Conservation (phyloP, 148 eudicot species). For the Fagopyrum tataricum region DNA sequence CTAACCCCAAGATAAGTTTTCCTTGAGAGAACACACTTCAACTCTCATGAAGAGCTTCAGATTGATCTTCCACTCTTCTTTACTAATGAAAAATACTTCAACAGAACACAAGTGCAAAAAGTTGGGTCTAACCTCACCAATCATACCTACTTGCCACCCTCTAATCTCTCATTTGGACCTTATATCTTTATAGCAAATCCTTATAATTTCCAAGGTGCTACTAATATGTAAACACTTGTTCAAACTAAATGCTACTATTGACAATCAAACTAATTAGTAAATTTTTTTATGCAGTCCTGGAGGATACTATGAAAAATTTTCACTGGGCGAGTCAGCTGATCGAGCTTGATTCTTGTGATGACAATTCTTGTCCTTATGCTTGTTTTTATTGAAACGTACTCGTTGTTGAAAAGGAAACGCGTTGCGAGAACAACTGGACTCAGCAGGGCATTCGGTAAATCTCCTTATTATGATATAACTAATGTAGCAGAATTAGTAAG, state of each 20-base stretch:
- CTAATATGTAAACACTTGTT: background rate
- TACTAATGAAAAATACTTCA: slow-evolving; percentile 41
- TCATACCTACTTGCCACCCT: slow-evolving; percentile 87
- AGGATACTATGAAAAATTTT: slow-evolving; percentile 18
- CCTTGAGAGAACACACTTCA: slow-evolving; percentile 63
- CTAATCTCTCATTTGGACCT: slow-evolving; percentile 50
- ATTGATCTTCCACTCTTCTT: slow-evolving; percentile 70
- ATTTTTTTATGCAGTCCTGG: slow-evolving; percentile 18
- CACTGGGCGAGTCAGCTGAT: no score
- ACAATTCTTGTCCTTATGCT: slow-evolving; percentile 48
- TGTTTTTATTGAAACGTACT: slow-evolving; percentile 61
- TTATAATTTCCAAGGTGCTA: slow-evolving; percentile 76
- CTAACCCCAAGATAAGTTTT: slow-evolving; percentile 84
- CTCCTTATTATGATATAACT: no score
- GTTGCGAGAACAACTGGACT: slow-evolving; percentile 75
- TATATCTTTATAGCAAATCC: slow-evolving; percentile 71
- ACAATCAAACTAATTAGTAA: background rate
- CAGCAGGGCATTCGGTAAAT: slow-evolving; percentile 87
- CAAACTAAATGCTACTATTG: background rate
- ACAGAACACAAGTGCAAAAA: slow-evolving; percentile 55
- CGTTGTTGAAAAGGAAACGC: slow-evolving; percentile 65
- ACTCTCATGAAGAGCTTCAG: slow-evolving; percentile 74
- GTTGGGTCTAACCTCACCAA: slow-evolving; percentile 68
- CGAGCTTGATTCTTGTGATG: slow-evolving; percentile 42
- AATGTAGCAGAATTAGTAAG: no score